Base-by-base conservation (phyloP, 2,329 filamentous ascomycete species). In the Pseudocercospora fuligena region DNA sequence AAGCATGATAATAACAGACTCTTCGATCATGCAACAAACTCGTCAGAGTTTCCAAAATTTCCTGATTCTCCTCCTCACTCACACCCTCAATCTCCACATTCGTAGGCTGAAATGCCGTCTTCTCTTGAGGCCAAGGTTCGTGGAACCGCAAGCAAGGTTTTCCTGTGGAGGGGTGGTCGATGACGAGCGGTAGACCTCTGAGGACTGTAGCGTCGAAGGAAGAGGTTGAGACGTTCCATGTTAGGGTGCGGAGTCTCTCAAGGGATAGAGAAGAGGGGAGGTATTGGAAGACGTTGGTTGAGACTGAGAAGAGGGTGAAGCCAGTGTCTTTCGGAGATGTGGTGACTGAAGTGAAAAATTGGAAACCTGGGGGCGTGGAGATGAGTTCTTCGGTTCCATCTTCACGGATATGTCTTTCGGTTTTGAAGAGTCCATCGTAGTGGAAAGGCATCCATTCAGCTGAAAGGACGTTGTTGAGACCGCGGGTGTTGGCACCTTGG, bases 391-490 rank as follows among this genome's bases (percentile, higher is more conserved):
- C 66, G 2, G 49, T 59, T 6, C 63, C 66, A 27, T 65, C 66
- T n/a, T 31, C 21, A 5, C n/a, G 36, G 8, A 29, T 21, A 7
- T 40, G 56, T 27, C 59, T 67, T 49, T 64, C 61, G 2, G 65
- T 67, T 36, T 67, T 67, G 58, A 67, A 67, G 31, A 67, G 58
- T n/a, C 66, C 66, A 40, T 67, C 66, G 54, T 54, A 67, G 43
- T 67, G 66, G 49, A 65, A 65, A n/a, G 66, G 66, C 66, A 67
- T 67, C 62, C 62, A 65, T 53, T 67, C 66, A 2, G 62, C 49
- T 2, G 49, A 62, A 9, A 67, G 58, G 3, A 67, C 66, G n/a
- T 67, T 67, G 63, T 67, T 67, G 6, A 65, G 62, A 14, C 62
- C 66, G 9, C 53, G 49, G 14, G 51, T 65, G 11, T 65, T 53